Evolutionary conservation across 2,329 filamentous ascomycete species (phyloP).

Genomic region (Xylogone sp.): DNA sequence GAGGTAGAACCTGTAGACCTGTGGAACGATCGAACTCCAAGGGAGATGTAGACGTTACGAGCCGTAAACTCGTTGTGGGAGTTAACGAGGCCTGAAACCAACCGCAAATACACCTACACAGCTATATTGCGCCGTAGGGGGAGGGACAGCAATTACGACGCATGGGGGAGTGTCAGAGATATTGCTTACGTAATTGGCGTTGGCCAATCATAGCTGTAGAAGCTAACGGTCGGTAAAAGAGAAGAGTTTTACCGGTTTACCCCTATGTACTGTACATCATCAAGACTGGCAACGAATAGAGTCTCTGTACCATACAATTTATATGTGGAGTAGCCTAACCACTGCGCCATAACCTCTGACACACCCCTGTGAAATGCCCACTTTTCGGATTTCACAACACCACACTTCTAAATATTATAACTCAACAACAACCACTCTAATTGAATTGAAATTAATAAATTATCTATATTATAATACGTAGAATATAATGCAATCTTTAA

Average conservation of each 20-base stretch:
- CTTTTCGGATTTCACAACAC: too few species aligned
- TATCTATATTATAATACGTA: too few species aligned
- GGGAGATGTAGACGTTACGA: background rate
- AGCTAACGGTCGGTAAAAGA: background rate
- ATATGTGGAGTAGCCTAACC: too few species aligned
- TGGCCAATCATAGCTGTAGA: background rate
- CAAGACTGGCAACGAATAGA: too few species aligned
- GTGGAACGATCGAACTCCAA: background rate
- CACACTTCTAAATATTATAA: too few species aligned
- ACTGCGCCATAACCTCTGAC: background rate
- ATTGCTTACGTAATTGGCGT: background rate
- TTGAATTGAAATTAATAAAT: too few species aligned
- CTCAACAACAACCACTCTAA: too few species aligned
- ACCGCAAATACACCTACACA: background rate
- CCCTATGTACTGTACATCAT: too few species aligned
- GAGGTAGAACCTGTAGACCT: background rate
- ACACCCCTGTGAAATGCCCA: too few species aligned
- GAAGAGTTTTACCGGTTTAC: background rate
- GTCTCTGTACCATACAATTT: too few species aligned
- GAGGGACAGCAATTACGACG: background rate
- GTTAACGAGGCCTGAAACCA: background rate
- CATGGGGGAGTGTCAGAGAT: background rate
- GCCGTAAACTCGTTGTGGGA: background rate
- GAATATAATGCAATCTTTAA: too few species aligned
- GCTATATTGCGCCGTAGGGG: background rate